Evolutionary conservation across 2,329 filamentous ascomycete species (phyloP), one percentile per base, ranked within the genome.

Genomic region (Aureobasidium sp.): DNA sequence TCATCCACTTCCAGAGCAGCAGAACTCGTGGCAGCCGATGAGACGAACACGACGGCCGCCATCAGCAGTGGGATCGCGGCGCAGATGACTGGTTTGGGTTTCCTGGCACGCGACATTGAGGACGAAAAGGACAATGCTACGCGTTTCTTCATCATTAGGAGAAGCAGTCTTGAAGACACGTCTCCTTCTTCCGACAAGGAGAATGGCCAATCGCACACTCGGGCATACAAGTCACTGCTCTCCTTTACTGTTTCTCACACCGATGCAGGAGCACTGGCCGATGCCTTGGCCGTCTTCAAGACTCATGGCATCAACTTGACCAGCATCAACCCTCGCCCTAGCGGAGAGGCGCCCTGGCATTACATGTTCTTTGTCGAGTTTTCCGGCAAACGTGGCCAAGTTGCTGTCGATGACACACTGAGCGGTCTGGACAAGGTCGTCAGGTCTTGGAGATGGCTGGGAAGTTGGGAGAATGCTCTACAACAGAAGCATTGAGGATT

Each of bases 281-380:
- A 90, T 68, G 89, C 87, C 34, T 79, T 97, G 63, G 82, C 87
- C 56, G 89, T 90, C 62, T 97, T 97, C 76, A 86, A 86, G 65
- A 79, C 78, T 8, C 81, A 84, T 67, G 81, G 82, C 5, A 80
- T 97, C 62, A 96, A 97, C 72, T 77, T 97, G 67, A 97, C 92
- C 34, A 93, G 88, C 73, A 96, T 97, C 74, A 92, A 91, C 72
- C 91, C 89, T 67, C 78, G 93, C 66, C 93, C 93, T 5, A 91
- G 89, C 69, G 82, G 89, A 62, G 78, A 82, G 42, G 77, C 79
- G 67, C 85, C 88, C 22, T 97, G 96, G 84, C 87, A 95, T 72
- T 97, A 97, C 76, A 84, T 97, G 41, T 97, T 97, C 77, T 92
- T 97, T 71, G 87, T 97, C 34, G 93, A 97, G 78, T 91, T 96